Percentiles rank a stretch among this genome's conserved stretches.
Evolutionary conservation across 176 grass and related monocot genomes (phyloP).

Genomic region (Ensete ventricosum): DNA sequence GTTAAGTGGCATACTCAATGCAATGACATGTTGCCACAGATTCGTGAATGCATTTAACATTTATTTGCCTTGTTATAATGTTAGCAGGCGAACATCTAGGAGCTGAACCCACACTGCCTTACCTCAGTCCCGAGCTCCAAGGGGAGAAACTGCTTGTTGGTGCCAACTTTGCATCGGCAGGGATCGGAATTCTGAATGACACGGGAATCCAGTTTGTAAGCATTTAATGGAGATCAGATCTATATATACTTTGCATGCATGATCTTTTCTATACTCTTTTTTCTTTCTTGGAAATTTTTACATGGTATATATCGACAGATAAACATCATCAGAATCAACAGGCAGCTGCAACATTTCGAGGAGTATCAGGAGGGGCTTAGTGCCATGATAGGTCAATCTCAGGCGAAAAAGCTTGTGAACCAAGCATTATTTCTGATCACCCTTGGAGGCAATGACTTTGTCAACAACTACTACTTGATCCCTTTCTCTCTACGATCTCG

Average conservation of each 20-base stretch:
- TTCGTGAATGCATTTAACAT: no score
- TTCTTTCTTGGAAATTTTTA: no score
- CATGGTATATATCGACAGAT: not conserved
- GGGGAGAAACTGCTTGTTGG: constrained; percentile 71
- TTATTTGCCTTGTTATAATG: no score
- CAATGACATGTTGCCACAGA: no score
- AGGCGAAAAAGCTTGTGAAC: constrained; percentile 15
- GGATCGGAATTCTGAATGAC: constrained; percentile 90
- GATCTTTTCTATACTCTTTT: no score
- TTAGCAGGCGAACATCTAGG: constrained; percentile 71
- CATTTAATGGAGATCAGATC: no score
- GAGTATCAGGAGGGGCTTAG: constrained; percentile 8
- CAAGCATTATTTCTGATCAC: constrained; percentile 15
- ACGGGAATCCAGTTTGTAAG: constrained; percentile 87
- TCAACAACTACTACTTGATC: constrained; percentile 27
- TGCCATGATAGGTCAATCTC: not conserved
- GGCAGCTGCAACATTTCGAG: constrained; percentile 12
- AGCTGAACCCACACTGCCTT: constrained; percentile 49
- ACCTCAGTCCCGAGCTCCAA: constrained; percentile 67
- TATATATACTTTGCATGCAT: no score
- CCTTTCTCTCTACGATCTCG: constrained; percentile 23
- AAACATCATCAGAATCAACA: constrained; percentile 15
- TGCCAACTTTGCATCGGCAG: constrained; percentile 93
- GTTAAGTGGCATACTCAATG: constrained; percentile 23
- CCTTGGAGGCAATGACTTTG: constrained; percentile 25